Conservation (phyloP, 305 asterid genomes). For the Salvia sclarea region DNA sequence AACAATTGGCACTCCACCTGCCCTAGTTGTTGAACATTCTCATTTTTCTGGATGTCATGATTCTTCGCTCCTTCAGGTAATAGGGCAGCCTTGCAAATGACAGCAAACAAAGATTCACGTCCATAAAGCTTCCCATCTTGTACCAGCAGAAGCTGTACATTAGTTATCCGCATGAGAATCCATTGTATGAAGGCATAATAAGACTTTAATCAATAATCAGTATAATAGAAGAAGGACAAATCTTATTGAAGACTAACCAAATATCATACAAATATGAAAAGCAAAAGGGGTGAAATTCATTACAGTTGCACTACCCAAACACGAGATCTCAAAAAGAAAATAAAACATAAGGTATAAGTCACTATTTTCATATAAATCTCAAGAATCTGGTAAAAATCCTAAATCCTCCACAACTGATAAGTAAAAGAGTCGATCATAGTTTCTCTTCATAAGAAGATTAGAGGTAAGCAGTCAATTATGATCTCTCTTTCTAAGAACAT, state of each 20-base stretch:
- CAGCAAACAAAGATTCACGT: conserved; percentile 73
- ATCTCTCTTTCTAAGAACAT: not conserved
- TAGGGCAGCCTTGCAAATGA: conserved; percentile 84
- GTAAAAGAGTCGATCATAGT: not conserved
- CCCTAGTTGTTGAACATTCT: conserved; percentile 70
- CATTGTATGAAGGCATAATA: conserved; percentile 23
- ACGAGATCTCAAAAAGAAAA: conserved; percentile 16
- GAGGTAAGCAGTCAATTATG: not conserved
- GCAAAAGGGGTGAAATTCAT: conserved; percentile 10
- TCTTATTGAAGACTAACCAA: conserved; percentile 7
- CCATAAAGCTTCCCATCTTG: conserved; percentile 98
- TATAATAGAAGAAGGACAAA: conserved; percentile 15
- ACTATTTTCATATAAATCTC: not conserved
- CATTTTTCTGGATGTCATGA: conserved; percentile 73
- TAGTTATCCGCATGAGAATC: conserved; percentile 44
- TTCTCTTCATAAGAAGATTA: not conserved
- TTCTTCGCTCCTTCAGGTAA: conserved; percentile 72
- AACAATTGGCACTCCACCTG: conserved; percentile 58
- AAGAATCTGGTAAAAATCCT: not conserved
- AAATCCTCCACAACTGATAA: conserved; percentile 17
- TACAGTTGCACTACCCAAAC: conserved; percentile 17
- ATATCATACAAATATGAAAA: conserved; percentile 18
- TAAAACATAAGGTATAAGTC: conserved; percentile 3
- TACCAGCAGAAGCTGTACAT: conserved; percentile 85
- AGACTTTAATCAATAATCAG: conserved; percentile 28